Conservation (phyloP, 2,329 filamentous ascomycete genomes). For the Herpotrichia juniperi region DNA sequence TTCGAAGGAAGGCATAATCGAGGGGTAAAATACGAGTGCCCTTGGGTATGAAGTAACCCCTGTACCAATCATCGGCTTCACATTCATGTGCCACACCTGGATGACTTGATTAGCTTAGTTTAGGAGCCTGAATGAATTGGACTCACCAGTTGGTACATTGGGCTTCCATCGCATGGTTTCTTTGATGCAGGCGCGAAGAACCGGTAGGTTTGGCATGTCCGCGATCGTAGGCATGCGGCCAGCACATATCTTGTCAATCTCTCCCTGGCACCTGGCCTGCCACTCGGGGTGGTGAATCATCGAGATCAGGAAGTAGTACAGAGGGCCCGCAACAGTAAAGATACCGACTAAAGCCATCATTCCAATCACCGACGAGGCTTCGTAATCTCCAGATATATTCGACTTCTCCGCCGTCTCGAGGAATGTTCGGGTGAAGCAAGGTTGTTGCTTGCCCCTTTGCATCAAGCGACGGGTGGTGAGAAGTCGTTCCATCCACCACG, state of each 20-base stretch:
- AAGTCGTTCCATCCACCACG: conserved; percentile 59
- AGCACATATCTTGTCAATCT: conserved; percentile 37
- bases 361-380: conserved; percentile 46
- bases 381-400: conserved; percentile 44
- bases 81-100: conserved; percentile 58
- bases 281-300: conserved; percentile 46
- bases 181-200: conserved; percentile 56
- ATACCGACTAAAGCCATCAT: conserved; percentile 49
- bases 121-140: conserved; percentile 12
- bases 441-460: conserved; percentile 38
- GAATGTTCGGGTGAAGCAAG: conserved; percentile 40
- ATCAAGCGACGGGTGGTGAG: conserved; percentile 41
- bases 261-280: conserved; percentile 42
- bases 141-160: conserved; percentile 51
- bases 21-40: conserved; percentile 48
- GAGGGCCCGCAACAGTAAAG: conserved; percentile 45
- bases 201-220: conserved; percentile 51
- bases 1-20: conserved; percentile 47
- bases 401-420: conserved; percentile 48
- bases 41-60: conserved; percentile 57
- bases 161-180: conserved; percentile 53
- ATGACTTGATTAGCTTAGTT: conserved; percentile 9
- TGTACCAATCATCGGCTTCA: conserved; percentile 58
- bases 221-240: conserved; percentile 33
- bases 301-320: conserved; percentile 46